phyloP scores from a whole-genome alignment of 1,139 yeast species.

The Nakaseomyces bracarensis region DNA sequence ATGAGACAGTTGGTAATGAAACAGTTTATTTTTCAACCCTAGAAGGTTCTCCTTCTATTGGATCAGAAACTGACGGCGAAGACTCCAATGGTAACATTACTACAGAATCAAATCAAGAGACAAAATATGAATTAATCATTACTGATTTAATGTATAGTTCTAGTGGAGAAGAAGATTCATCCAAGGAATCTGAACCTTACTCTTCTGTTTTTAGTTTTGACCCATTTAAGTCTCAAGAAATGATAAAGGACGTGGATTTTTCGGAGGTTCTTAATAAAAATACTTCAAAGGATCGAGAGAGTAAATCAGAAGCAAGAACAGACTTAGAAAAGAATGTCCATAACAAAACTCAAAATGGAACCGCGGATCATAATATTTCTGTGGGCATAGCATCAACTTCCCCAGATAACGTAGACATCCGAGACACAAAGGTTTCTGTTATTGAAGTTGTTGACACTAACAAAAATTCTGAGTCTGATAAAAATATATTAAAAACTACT shows the following conservation, averaged over 20 bases:
- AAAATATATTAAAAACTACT: too few species aligned
- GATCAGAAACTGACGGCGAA: background rate
- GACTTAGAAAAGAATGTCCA: too few species aligned
- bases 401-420: too few species aligned
- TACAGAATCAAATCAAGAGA: background rate
- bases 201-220: conserved; percentile 18
- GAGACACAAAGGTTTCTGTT: too few species aligned
- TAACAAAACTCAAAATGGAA: too few species aligned
- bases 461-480: too few species aligned
- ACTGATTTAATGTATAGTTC: conserved; percentile 19
- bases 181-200: conserved; percentile 10
- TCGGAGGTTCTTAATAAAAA: background rate
- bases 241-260: background rate
- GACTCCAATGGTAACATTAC: background rate
- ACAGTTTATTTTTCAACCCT: background rate
- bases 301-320: background rate
- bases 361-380: too few species aligned
- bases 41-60: background rate
- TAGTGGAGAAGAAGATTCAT: conserved; percentile 12
- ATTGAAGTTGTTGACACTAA: too few species aligned
- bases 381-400: too few species aligned
- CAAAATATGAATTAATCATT: conserved; percentile 15
- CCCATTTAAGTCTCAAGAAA: conserved; percentile 12
- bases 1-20: background rate
- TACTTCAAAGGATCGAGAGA: background rate